Evolutionary conservation across 1,139 yeast species (phyloP).

Genomic region (Pneumocystis canis): DNA sequence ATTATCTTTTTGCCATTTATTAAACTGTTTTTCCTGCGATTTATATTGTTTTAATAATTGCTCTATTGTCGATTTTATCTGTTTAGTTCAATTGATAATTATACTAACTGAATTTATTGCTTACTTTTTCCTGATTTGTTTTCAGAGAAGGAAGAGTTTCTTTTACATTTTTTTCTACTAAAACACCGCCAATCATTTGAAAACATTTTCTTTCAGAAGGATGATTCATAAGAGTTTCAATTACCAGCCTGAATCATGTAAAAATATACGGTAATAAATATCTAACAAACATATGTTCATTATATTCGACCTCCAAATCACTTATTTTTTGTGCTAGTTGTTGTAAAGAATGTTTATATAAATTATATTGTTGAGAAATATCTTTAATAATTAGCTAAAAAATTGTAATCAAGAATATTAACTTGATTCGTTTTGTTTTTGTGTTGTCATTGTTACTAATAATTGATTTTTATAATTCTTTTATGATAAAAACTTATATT

Average conservation of each 20-base stretch:
- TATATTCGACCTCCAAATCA: constrained; percentile 31
- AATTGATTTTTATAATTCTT: background rate
- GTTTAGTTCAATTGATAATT: background rate
- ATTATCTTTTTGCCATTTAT: background rate
- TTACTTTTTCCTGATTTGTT: constrained; percentile 37
- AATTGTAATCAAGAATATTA: background rate
- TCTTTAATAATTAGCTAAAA: constrained; percentile 16
- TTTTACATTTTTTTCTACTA: constrained; percentile 66
- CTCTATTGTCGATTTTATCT: background rate
- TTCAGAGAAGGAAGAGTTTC: constrained; percentile 58
- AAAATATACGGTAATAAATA: background rate
- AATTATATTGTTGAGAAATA: constrained; percentile 31
- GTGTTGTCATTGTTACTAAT: background rate
- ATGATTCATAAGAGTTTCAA: constrained; percentile 41
- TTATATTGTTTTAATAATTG: background rate
- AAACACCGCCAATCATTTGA: constrained; percentile 87
- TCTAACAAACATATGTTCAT: constrained; percentile 27
- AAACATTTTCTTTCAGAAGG: constrained; percentile 58
- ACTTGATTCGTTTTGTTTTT: background rate
- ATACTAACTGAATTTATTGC: background rate
- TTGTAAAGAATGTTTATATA: constrained; percentile 26
- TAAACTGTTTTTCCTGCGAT: background rate
- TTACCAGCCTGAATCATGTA: constrained; percentile 28
- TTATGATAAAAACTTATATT: too few relatives aligned
- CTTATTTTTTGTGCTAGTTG: constrained; percentile 27